Evolutionary conservation across 1,139 yeast genomes (phyloP), one percentile per base, ranked within the genome.

Genomic region (Candida anutae): DNA sequence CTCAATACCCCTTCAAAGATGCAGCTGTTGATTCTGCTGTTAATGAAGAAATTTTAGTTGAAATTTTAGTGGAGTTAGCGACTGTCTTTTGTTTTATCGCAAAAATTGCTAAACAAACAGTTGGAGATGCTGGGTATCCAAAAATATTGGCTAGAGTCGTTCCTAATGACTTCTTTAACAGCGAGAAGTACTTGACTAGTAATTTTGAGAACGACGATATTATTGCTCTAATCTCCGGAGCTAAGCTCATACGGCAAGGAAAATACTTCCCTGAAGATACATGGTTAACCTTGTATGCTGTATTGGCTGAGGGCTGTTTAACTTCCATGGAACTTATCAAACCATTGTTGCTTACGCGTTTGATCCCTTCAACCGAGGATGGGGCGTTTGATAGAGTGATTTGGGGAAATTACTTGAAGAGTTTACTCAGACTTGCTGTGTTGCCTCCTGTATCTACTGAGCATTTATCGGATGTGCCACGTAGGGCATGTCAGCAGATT

Each of bases 11-110:
- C 13, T 78, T 80, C 45, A 58, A 57, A 30, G 77, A 76, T 24
- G 48, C 67, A 24, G 76, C 90, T 1, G 69, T 82, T 42, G 95
- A 84, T 46, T 78, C 94, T 0, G 64, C 77, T 28, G 83, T 83
- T 15, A 74, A 74, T 38, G 84, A 79, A 39, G 83, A 77, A 39
- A 62, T 68, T 2, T 62, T 81, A 37, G 85, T 79, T 23, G 96
- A 85, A 48, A 61, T 82, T 3, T 56, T 85, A 34, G 62, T 81
- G 29, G 96, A 85, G 48, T 48, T 83, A 30, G 64, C 80, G 13
- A 65, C 78, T 5, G 57, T 78, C 13, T 74, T 79, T 34, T 58
- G 74, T 22, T 73, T 65, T 42, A 55, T 78, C 29, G 65, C 78
- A n/a, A 65, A 62, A 38, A 62, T 74, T 32, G 74, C 74, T 16